Conservation (phyloP, 2,329 filamentous ascomycete species). For the Penicillium sp. region DNA sequence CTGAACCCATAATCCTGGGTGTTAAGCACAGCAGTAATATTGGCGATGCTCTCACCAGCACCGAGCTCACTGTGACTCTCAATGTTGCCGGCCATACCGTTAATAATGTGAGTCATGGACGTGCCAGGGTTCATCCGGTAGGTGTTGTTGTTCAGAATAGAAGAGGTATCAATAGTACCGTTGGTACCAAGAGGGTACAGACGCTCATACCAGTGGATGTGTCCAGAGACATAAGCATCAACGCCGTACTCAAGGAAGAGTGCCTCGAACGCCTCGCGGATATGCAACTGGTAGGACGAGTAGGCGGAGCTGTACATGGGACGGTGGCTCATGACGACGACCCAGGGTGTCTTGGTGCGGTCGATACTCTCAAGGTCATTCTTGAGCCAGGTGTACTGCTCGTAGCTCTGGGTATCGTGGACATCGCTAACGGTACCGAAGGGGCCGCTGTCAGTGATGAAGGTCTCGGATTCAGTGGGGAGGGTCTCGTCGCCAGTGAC, state of each 20-base stretch:
- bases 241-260: constrained; percentile 48
- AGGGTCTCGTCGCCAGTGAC: constrained; percentile 42
- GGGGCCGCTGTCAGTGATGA: constrained; percentile 50
- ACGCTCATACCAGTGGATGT: constrained; percentile 52
- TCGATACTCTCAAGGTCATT: constrained; percentile 48
- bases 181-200: constrained; percentile 40
- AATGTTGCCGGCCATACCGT: constrained; percentile 56
- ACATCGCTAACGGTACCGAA: constrained; percentile 48
- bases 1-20: constrained; percentile 50
- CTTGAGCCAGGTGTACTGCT: constrained; percentile 42
- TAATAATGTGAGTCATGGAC: constrained; percentile 53
- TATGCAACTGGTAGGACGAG: constrained; percentile 45
- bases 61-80: constrained; percentile 49
- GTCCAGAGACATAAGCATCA: constrained; percentile 49
- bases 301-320: constrained; percentile 50
- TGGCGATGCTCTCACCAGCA: constrained; percentile 32
- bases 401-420: constrained; percentile 45
- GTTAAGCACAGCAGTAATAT: constrained; percentile 49
- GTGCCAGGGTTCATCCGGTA: constrained; percentile 50
- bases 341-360: constrained; percentile 51
- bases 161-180: constrained; percentile 43
- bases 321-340: constrained; percentile 51
- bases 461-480: constrained; percentile 47
- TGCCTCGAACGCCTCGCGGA: constrained; percentile 49
- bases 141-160: constrained; percentile 50